Evolutionary conservation across 352 stramenopile species (phyloP).

Genomic region (Globisporangium okanoganense): DNA sequence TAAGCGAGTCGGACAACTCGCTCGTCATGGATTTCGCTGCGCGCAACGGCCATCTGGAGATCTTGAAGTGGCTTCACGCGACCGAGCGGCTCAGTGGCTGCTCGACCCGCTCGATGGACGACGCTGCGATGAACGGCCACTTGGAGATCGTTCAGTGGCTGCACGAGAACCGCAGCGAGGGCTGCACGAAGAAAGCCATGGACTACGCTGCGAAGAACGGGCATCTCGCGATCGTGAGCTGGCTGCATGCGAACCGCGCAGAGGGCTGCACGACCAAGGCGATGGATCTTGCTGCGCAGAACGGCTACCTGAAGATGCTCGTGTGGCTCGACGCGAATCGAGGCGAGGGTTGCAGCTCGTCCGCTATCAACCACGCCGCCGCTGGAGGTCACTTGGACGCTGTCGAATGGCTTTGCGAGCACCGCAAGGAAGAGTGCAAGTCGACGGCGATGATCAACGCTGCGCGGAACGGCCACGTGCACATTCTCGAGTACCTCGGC

Average conservation of each 20-base stretch:
- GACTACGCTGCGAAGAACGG: slow-evolving; percentile 55
- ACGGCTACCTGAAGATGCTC: slow-evolving; percentile 51
- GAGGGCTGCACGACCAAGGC: slow-evolving; percentile 50
- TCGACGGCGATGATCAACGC: slow-evolving; percentile 51
- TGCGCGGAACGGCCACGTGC: slow-evolving; percentile 49
- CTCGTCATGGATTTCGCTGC: slow-evolving; percentile 76
- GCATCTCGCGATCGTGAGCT: slow-evolving; percentile 53
- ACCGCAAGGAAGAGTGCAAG: slow-evolving; percentile 47
- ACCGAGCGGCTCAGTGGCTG: slow-evolving; percentile 42
- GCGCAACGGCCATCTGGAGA: slow-evolving; percentile 63
- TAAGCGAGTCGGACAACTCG: slow-evolving; percentile 28
- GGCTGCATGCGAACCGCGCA: slow-evolving; percentile 39
- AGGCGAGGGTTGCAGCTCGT: slow-evolving; percentile 58
- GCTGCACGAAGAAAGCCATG: slow-evolving; percentile 62
- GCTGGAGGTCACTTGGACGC: slow-evolving; percentile 46
- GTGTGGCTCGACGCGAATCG: slow-evolving; percentile 70
- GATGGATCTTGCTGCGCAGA: slow-evolving; percentile 66
- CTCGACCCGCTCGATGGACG: slow-evolving; percentile 53
- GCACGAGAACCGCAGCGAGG: slow-evolving; percentile 47
- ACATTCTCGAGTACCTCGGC: slow-evolving; percentile 54
- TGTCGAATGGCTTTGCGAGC: slow-evolving; percentile 53
- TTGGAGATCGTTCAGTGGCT: slow-evolving; percentile 54
- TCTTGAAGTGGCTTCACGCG: slow-evolving; percentile 52
- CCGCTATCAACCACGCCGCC: slow-evolving; percentile 63
- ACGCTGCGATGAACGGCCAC: slow-evolving; percentile 55